phyloP scores from a whole-genome alignment of 176 grass and related monocot species.

The Zoysia pacifica region DNA sequence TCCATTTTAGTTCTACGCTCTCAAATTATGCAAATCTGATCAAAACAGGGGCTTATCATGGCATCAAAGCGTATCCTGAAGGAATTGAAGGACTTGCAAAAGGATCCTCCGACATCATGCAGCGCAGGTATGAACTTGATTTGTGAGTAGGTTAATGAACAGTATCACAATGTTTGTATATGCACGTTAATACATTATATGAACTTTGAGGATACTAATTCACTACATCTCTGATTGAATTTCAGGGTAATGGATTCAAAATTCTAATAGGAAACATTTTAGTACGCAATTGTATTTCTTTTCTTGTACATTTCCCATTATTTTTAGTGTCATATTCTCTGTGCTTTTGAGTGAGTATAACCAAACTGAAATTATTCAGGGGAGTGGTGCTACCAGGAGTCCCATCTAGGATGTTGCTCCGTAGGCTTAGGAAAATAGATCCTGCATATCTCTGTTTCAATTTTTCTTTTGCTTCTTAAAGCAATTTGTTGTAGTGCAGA shows the following conservation, averaged over 20 bases:
- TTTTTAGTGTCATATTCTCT: background rate
- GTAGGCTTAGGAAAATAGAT: background rate
- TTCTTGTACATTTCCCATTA: background rate
- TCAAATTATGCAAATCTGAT: slow-evolving; percentile 23
- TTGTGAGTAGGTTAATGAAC: background rate
- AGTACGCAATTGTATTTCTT: background rate
- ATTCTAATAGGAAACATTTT: background rate
- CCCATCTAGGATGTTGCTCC: background rate
- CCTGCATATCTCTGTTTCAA: background rate
- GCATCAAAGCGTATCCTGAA: slow-evolving; percentile 67
- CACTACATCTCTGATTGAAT: slow-evolving; percentile 10
- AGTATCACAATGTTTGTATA: background rate
- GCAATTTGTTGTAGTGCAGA: background rate
- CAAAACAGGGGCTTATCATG: slow-evolving; percentile 52
- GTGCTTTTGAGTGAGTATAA: background rate
- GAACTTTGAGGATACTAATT: slow-evolving; percentile 9
- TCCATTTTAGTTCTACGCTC: background rate
- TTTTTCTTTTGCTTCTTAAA: slow-evolving; percentile 10
- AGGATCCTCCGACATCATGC: slow-evolving; percentile 69
- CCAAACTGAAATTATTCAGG: background rate
- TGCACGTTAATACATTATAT: background rate
- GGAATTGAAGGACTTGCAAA: slow-evolving; percentile 64
- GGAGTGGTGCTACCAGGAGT: background rate
- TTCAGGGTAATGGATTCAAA: background rate
- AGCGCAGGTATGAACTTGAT: slow-evolving; percentile 47